These are phyloP conservation scores for Gaeumannomyces sp. DNA, from an alignment of 2,329 filamentous ascomycete species.

Conservation along the genomic window DNA sequence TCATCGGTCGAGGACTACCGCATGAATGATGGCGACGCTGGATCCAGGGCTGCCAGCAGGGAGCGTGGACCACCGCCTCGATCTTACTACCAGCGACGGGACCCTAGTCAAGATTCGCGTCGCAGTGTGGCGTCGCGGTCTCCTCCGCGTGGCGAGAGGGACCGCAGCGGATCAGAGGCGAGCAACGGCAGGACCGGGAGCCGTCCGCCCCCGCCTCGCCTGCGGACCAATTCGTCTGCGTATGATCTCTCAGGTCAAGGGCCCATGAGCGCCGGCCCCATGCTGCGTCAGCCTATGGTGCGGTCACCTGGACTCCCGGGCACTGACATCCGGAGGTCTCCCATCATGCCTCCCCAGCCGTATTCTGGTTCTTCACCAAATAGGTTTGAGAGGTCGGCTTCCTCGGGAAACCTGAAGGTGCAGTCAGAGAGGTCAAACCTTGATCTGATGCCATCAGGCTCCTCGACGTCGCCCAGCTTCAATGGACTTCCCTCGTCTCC, in stretches of 20 bases:
- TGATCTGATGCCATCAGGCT: conserved; percentile 24
- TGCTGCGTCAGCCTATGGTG: conserved; percentile 22
- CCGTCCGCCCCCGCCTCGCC: conserved; percentile 32
- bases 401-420: conserved; percentile 28
- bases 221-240: conserved; percentile 31
- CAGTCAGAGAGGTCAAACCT: conserved; percentile 17
- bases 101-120: conserved; percentile 37
- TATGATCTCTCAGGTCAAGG: conserved; percentile 30
- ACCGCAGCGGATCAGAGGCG: conserved; percentile 50
- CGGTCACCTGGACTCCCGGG: conserved; percentile 43
- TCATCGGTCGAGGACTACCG: not conserved
- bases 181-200: conserved; percentile 37
- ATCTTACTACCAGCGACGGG: conserved; percentile 34
- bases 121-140: conserved; percentile 22
- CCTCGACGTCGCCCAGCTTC: conserved; percentile 37
- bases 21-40: not conserved
- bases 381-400: conserved; percentile 22
- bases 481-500: conserved; percentile 26
- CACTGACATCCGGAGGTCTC: conserved; percentile 41
- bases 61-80: conserved; percentile 2
- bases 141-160: conserved; percentile 34
- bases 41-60: conserved; percentile 10
- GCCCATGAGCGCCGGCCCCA: conserved; percentile 16
- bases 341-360: conserved; percentile 39
- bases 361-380: conserved; percentile 24